A percentile compares a stretch with the other conserved stretches of the same genome.
Conservation (phyloP, 345 rosid species). For the Viola odorata region DNA sequence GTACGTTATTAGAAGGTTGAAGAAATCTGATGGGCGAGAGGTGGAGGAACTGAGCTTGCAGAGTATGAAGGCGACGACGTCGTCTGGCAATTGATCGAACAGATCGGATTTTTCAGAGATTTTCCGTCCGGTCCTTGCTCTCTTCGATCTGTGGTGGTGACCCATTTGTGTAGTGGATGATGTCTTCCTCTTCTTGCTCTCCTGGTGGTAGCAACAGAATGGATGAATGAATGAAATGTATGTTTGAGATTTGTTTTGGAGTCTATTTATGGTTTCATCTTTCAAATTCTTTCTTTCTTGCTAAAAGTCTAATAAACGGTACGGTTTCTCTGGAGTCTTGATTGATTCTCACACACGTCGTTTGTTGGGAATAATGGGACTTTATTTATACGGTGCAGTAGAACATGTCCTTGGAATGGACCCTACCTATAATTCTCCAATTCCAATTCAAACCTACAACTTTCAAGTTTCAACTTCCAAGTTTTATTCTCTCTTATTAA, state of each 20-base stretch:
- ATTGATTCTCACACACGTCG: no score
- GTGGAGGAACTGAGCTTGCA: conserved; percentile 45
- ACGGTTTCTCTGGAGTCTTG: no score
- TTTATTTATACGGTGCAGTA: no score
- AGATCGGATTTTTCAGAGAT: conserved; percentile 15
- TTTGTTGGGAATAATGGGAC: no score
- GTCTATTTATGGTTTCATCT: background rate
- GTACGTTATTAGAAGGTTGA: conserved; percentile 42
- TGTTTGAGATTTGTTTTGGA: background rate
- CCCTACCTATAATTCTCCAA: no score
- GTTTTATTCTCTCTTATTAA: no score
- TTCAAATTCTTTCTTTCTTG: background rate
- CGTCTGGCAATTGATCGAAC: conserved; percentile 51
- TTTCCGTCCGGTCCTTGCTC: background rate
- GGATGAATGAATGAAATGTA: background rate
- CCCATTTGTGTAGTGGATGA: background rate
- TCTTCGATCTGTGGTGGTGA: background rate
- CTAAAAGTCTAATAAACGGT: background rate
- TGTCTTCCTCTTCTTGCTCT: background rate
- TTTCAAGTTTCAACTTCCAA: no score
- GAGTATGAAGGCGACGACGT: conserved; percentile 47
- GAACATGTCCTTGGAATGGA: no score
- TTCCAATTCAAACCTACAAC: no score
- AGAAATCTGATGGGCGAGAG: conserved; percentile 49
- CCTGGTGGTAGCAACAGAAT: background rate